Percentiles rank a stretch among this genome's conserved stretches.
Conservation (phyloP, 1,284 basidiomycete species). For the Austroboletus olivaceoglutinosus region DNA sequence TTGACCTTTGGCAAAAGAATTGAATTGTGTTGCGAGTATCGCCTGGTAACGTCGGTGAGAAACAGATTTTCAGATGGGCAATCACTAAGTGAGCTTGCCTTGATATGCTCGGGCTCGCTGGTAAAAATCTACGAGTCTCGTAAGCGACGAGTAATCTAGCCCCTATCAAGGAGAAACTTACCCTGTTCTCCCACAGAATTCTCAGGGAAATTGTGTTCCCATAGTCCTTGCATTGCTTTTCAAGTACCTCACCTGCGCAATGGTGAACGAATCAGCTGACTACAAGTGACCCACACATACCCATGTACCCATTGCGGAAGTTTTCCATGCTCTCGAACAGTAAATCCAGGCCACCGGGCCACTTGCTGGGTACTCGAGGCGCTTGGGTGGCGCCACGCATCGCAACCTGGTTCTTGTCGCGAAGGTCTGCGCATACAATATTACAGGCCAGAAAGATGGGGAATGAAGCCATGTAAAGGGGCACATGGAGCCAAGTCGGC, state of each 20-base stretch:
- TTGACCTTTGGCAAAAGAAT: slow-evolving; percentile 45
- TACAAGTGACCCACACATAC: slow-evolving; percentile 17
- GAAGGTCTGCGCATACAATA: slow-evolving; percentile 21
- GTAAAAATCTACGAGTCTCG: slow-evolving; percentile 21
- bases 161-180: slow-evolving; percentile 5
- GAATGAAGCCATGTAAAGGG: slow-evolving; percentile 24
- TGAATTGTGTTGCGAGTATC: slow-evolving; percentile 40
- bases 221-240: slow-evolving; percentile 12
- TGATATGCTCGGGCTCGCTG: slow-evolving; percentile 43
- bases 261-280: neutral
- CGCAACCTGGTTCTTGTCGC: slow-evolving; percentile 30
- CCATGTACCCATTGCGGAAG: slow-evolving; percentile 34
- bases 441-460: slow-evolving; percentile 26
- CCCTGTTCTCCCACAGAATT: slow-evolving; percentile 35
- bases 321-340: slow-evolving; percentile 24
- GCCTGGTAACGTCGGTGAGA: slow-evolving; percentile 19
- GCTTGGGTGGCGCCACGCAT: slow-evolving; percentile 34
- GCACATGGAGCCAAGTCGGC: slow-evolving; percentile 18
- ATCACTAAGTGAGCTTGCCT: slow-evolving; percentile 20
- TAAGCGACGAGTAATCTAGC: neutral
- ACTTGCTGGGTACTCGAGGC: slow-evolving; percentile 30
- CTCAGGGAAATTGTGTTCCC: slow-evolving; percentile 34
- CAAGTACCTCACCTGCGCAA: slow-evolving; percentile 31
- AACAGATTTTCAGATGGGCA: neutral
- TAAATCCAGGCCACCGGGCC: slow-evolving; percentile 34